Base-by-base conservation (phyloP, 768 basidiomycete genomes). In the Tylopilus plumbeoviolaceoides region DNA sequence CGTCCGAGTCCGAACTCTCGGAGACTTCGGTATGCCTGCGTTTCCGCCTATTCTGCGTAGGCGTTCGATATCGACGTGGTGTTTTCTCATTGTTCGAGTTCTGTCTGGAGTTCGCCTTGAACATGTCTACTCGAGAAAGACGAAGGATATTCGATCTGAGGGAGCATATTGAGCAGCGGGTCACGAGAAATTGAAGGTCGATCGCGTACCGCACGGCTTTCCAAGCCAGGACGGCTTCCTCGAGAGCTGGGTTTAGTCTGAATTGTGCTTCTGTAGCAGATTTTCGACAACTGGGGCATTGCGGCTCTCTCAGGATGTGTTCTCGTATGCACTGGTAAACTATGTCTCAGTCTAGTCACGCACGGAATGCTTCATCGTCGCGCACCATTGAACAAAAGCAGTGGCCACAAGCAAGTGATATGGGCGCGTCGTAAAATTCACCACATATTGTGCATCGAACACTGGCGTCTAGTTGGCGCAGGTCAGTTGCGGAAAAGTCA, bases 301-400 rank as follows among this genome's bases (percentile, higher is more conserved):
- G 83, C 23, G 81, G 77, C 62, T 85, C 84, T 30, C 65, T 73
- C 7, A 73, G 60, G 27, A 91, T 65, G 5, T 79, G 74, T 20
- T 78, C 71, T 44, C 90, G 76, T 48, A 91, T 81, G 64, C 91
- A 93, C 90, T 92, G 53, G 36, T 31, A 20, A 43, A 35, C 44
- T 27, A 46, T 31, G 35, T 48, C 30, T 57, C 46, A 64, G 53
- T 25, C 10, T 17, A 35, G 11, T 23, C 44, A 40, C 12, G 44
- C 33, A 57, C 33, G 23, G 51, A 18, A 20, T 3, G n/a, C 20
- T 23, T 21, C n/a, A 11, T 33, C 35, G 39, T 44, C 39, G 63
- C 84, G 59, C 57, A 89, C 88, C 61, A 79, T 64, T 14, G 87
- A 89, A 70, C 91, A 92, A 64, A 91, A 93, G 44, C 82, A 85